Base-by-base conservation (phyloP, 2,329 filamentous ascomycete species). In the Ophiostoma montium region DNA sequence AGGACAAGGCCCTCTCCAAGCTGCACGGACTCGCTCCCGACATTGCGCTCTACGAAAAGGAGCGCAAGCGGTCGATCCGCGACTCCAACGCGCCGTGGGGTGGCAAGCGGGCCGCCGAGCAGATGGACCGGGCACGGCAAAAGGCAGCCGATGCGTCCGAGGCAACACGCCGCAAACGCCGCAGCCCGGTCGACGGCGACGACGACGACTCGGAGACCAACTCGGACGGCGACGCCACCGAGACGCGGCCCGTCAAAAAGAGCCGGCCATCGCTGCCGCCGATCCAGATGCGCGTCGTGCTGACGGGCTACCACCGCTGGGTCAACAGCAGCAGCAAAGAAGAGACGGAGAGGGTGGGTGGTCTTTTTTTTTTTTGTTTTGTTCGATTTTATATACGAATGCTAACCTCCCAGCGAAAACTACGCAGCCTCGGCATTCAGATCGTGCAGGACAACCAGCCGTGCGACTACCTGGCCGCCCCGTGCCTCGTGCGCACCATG, bases 21-120 rank as follows among this genome's bases (percentile, higher is more conserved):
- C 67, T 96, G 8, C 86, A 92, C 48, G 75, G 78, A 33, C 70
- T 90, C 50, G 88, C 86, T 1, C 76, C 82, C 0, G 92, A 98
- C 60, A 88, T 96, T 59, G 83, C 82, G 2, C 69, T 94, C 31
- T 98, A 92, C 59, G 84, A 96, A 60, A 95, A 92, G 61, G 92
- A 98, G 66, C 87, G 78, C 69, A 95, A 94, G 67, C 80, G 92
- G 18, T 64, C 67, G 7, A 60, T 61, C 53, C 78, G 73, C 54
- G 65, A 69, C 46, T 69, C 61, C 3, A 63, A 64, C 30, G 67
- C 65, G 2, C 69, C 72, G 0, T 82, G 77, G 71, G 78, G 79
- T 21, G 78, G 78, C 19, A 81, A 79, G 58, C 70, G 77, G 46
- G 78, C 78, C 1, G 72, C 76, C 2, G 74, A 80, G 49, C 63